Conservation (phyloP, 2,329 filamentous ascomycete species). For the Cadophora sp. region DNA sequence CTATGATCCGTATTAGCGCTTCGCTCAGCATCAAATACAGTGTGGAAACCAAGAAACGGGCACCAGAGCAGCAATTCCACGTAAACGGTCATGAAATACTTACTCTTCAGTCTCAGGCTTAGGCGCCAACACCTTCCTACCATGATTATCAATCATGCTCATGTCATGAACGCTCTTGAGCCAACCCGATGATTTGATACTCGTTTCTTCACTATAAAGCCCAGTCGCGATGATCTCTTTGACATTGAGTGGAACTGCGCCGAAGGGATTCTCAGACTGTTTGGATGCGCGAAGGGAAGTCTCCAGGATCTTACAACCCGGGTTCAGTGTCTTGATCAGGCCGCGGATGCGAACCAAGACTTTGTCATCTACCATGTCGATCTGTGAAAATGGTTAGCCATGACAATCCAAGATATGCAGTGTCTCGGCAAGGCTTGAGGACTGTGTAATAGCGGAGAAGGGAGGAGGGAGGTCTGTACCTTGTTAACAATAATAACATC, state of each 20-base stretch:
- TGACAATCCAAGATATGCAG: not conserved
- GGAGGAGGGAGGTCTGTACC: slow-evolving; percentile 26
- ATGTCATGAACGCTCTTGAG: slow-evolving; percentile 73
- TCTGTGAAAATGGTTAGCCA: slow-evolving; percentile 11
- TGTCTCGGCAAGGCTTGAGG: not conserved
- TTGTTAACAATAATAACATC: slow-evolving; percentile 78
- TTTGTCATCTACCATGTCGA: slow-evolving; percentile 46
- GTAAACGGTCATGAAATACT: slow-evolving; percentile 49
- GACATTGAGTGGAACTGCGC: slow-evolving; percentile 61
- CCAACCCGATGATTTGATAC: slow-evolving; percentile 72
- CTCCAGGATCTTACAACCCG: slow-evolving; percentile 68
- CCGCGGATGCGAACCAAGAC: slow-evolving; percentile 56
- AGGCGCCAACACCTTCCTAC: slow-evolving; percentile 62
- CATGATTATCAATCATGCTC: slow-evolving; percentile 64
- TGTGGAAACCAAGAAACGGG: not conserved
- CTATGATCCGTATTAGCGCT: slow-evolving; percentile 37
- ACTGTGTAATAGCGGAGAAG: not conserved
- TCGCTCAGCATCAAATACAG: not conserved
- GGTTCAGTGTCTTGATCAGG: slow-evolving; percentile 69
- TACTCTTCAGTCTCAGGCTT: slow-evolving; percentile 71
- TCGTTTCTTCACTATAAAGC: slow-evolving; percentile 68
- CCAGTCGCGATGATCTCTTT: slow-evolving; percentile 69
- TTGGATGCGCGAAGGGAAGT: slow-evolving; percentile 41
- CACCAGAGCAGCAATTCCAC: not conserved
- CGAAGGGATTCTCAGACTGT: slow-evolving; percentile 35